These are phyloP conservation scores for Auricularia sp. DNA, from an alignment of 768 basidiomycete species.

Conservation along the genomic window DNA sequence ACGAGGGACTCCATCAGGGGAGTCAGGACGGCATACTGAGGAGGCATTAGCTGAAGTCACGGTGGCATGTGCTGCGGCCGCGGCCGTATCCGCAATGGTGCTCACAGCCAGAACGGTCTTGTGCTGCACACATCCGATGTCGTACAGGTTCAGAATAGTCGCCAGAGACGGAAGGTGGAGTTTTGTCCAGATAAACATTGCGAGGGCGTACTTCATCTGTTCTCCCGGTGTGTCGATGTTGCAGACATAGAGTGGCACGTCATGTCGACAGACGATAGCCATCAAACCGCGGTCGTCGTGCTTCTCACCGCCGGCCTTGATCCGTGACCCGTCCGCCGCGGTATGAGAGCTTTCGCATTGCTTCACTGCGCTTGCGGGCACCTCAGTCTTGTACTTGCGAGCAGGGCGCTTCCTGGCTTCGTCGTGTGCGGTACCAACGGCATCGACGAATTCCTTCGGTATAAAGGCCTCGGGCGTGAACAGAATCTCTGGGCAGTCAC, in stretches of 20 bases:
- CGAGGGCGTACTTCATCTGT: neutral
- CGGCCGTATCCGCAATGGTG: too few species aligned
- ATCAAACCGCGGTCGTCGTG: conserved; percentile 26
- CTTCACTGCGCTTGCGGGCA: conserved; percentile 22
- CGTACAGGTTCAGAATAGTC: neutral
- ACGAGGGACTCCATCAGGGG: neutral
- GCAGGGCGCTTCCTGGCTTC: conserved; percentile 12
- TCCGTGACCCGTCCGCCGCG: neutral
- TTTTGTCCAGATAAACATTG: neutral
- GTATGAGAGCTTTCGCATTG: conserved; percentile 8
- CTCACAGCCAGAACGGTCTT: too few species aligned
- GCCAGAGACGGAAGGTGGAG: neutral
- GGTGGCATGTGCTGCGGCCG: too few species aligned
- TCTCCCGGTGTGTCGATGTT: conserved; percentile 2
- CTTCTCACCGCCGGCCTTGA: neutral
- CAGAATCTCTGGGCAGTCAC: conserved; percentile 26
- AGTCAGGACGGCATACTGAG: neutral
- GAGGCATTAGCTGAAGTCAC: too few species aligned
- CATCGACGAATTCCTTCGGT: conserved; percentile 25
- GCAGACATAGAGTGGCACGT: conserved; percentile 16
- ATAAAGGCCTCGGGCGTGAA: conserved; percentile 25
- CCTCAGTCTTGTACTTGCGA: conserved; percentile 1
- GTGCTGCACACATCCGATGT: neutral
- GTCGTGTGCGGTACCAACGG: conserved; percentile 19
- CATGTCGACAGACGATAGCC: conserved; percentile 28